Percentiles rank a stretch among this genome's conserved stretches.
Conservation (phyloP, 108 stramenopile species). For the Skeletonema tropicum region DNA sequence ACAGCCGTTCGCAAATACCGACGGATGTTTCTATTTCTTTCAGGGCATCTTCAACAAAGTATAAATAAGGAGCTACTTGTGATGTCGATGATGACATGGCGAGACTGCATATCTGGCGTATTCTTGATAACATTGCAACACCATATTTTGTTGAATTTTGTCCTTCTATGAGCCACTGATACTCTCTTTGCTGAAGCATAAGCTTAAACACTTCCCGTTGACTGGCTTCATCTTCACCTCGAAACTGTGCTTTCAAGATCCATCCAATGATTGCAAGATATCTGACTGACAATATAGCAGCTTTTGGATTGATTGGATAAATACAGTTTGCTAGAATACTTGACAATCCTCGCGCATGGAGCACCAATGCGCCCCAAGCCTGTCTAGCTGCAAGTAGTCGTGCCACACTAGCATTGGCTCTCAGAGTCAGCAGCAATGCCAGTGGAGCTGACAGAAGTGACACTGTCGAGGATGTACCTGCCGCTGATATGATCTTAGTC, state of each 20-base stretch:
- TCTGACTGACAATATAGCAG: slow-evolving; percentile 23
- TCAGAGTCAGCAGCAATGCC: slow-evolving; percentile 40
- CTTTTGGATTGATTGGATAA: slow-evolving; percentile 15
- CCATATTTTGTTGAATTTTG: slow-evolving; percentile 1
- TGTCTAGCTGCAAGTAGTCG: slow-evolving; percentile 36
- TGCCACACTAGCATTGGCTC: slow-evolving; percentile 35
- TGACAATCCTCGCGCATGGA: slow-evolving; percentile 25
- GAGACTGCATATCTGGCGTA: slow-evolving; percentile 30
- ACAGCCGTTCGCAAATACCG: slow-evolving; percentile 41
- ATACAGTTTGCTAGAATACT: slow-evolving; percentile 23
- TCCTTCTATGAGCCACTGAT: slow-evolving; percentile 14
- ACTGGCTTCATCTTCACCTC: slow-evolving; percentile 24
- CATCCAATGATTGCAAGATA: slow-evolving; percentile 44
- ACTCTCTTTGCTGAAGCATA: slow-evolving; percentile 11
- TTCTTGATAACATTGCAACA: slow-evolving; percentile 22
- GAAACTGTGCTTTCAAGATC: slow-evolving; percentile 34
- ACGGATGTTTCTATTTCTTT: slow-evolving; percentile 21
- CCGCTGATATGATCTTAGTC: slow-evolving; percentile 1
- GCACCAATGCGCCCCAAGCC: slow-evolving; percentile 31
- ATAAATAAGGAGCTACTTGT: not conserved
- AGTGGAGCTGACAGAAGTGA: slow-evolving; percentile 38
- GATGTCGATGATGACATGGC: not conserved
- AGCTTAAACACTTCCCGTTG: not conserved
- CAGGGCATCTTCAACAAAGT: slow-evolving; percentile 39
- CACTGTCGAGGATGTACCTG: slow-evolving; percentile 15